Evolutionary conservation across 1,139 yeast species (phyloP), one percentile per base, ranked within the genome.

Genomic region (Blastobotrys serpentis): DNA sequence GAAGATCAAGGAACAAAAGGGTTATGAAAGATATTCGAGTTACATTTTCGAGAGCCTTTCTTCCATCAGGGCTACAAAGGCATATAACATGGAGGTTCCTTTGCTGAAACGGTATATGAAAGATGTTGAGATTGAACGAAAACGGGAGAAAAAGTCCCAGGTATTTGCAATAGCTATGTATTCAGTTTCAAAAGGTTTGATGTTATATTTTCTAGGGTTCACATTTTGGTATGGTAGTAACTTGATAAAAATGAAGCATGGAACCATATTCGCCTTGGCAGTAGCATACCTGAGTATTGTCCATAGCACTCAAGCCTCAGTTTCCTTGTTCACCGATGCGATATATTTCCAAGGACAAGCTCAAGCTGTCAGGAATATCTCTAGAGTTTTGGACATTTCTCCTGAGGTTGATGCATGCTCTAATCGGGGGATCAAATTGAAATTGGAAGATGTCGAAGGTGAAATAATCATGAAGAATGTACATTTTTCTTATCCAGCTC

Each of bases 191-290:
- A 29, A 34, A 23, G 46, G 46, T 7, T 34, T 43, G 16, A 18
- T 33, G n/a, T 32, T 39, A 10, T 43, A 34, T 17, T 18, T 36
- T 16, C 21, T 44, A 39, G 38, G 47, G 11, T 38, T 44, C 14
- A 17, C 43, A 21, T 44, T 44, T 36, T 44, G 47, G 47, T 44
- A 44, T 19, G 47, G 43, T 2, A 37, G 36, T 11, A 44, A 22
- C 7, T 14, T 44, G 38, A 21, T 44, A 3, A 21, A 30, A 11
- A 10, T 14, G n/a, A 14, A 18, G 5, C 43, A 44, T 6, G 25
- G 40, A 11, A 44, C 32, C 10, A 39, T 36, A 14, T 44, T 44
- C 30, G 43, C 40, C 29, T 38, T 33, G 10, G 40, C 38, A n/a
- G 38, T 38, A 4, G 26, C 47, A 19, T 38, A 37, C 25, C 29